Conservation (phyloP, 2,329 filamentous ascomycete genomes). For the Albophoma yamanashiensis region DNA sequence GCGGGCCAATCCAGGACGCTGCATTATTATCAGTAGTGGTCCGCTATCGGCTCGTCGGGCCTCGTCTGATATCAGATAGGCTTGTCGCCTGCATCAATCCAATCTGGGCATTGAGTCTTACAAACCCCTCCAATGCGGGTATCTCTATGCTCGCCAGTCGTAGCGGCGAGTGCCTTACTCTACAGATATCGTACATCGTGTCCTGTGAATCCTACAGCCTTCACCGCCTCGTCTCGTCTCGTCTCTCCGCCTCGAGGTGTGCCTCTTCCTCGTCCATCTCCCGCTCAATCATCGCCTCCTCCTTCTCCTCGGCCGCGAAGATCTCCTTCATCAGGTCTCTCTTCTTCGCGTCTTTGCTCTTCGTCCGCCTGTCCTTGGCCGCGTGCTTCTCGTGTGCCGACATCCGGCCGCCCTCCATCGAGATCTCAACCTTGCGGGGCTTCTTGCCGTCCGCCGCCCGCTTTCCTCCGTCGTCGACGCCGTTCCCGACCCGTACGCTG, state of each 20-base stretch:
- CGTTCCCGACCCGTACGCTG: slow-evolving; percentile 47
- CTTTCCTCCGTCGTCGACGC: slow-evolving; percentile 35
- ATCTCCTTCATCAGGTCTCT: slow-evolving; percentile 30
- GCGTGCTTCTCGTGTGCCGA: slow-evolving; percentile 26
- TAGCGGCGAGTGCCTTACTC: not conserved
- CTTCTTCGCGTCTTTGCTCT: slow-evolving; percentile 26
- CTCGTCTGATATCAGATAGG: too few species aligned
- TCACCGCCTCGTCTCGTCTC: not conserved
- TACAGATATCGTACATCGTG: not conserved
- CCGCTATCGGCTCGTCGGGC: not conserved
- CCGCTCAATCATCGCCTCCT: slow-evolving; percentile 16
- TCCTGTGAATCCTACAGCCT: not conserved
- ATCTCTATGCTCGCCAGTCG: not conserved
- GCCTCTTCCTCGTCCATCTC: slow-evolving; percentile 21
- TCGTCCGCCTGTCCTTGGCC: slow-evolving; percentile 26
- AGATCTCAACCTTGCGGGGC: slow-evolving; percentile 24
- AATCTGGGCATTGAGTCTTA: not conserved
- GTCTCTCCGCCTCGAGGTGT: slow-evolving; percentile 9
- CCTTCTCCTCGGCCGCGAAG: slow-evolving; percentile 21
- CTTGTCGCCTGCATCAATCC: too few species aligned
- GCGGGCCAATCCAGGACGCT: slow-evolving; percentile 10
- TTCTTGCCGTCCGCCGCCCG: slow-evolving; percentile 30
- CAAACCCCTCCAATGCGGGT: not conserved
- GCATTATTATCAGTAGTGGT: not conserved
- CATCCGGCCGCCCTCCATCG: slow-evolving; percentile 23